phyloP scores from a whole-genome alignment of 345 rosid genomes.

The Erodium maritimum region DNA sequence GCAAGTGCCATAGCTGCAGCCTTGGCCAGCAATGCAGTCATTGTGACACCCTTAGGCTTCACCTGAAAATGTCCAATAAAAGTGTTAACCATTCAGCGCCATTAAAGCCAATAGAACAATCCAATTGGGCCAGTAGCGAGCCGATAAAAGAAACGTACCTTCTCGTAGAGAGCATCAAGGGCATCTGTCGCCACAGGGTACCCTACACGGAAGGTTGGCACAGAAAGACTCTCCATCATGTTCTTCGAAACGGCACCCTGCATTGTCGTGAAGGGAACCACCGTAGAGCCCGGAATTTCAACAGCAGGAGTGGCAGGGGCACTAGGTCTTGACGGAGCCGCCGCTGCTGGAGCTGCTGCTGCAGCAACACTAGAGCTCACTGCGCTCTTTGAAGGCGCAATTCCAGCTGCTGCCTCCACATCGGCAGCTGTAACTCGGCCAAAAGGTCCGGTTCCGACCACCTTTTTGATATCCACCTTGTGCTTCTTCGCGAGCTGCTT shows the following conservation, averaged over 20 bases:
- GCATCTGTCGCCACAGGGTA: constrained; percentile 74
- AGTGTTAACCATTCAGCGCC: not conserved
- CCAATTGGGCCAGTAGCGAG: not conserved
- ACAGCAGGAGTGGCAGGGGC: constrained; percentile 4
- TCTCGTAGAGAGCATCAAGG: constrained; percentile 70
- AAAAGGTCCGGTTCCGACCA: constrained; percentile 64
- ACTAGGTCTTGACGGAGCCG: constrained; percentile 24
- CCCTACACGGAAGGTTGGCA: constrained; percentile 87
- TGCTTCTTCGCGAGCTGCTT: constrained; percentile 88
- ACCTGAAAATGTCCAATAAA: constrained; percentile 29
- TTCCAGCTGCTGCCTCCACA: constrained; percentile 69
- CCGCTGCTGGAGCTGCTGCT: constrained; percentile 16
- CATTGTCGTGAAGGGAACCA: constrained; percentile 85
- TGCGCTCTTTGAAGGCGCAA: constrained; percentile 38
- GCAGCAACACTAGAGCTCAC: constrained; percentile 14
- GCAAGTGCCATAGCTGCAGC: constrained; percentile 92
- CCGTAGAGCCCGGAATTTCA: constrained; percentile 46
- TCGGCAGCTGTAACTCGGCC: constrained; percentile 77
- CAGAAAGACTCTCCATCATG: constrained; percentile 77
- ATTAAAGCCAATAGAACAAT: not conserved
- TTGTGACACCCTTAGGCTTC: constrained; percentile 90
- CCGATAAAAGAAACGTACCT: constrained; percentile 27
- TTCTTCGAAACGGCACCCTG: constrained; percentile 79
- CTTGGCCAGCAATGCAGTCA: constrained; percentile 88
- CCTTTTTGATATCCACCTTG: constrained; percentile 55